Conservation (phyloP, 257 asterid genomes). For the Avicennia marina region DNA sequence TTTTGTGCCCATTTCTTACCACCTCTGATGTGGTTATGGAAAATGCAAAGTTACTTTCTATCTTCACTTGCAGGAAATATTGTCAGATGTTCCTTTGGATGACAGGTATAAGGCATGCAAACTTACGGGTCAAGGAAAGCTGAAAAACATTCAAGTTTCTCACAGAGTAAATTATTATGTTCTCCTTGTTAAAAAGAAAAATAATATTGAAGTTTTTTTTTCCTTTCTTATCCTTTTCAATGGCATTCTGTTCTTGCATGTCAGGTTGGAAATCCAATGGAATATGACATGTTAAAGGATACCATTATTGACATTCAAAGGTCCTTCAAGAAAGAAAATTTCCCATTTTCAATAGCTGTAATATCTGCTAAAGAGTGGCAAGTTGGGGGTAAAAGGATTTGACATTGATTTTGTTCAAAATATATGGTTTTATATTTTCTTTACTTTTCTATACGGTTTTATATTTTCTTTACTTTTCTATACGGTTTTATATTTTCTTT, state of each 20-base stretch:
- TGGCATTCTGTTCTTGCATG: slow-evolving; percentile 8
- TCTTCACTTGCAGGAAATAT: slow-evolving; percentile 56
- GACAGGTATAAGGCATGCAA: slow-evolving; percentile 64
- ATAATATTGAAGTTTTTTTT: too few relatives aligned
- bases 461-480: not conserved
- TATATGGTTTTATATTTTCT: not conserved
- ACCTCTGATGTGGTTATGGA: not conserved
- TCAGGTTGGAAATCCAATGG: slow-evolving; percentile 96
- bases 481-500: not conserved
- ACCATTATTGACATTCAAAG: slow-evolving; percentile 56
- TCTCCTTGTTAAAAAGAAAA: too few relatives aligned
- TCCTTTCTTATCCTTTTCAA: too few relatives aligned
- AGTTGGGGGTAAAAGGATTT: slow-evolving; percentile 65
- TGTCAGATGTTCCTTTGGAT: slow-evolving; percentile 88
- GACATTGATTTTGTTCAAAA: slow-evolving; percentile 3
- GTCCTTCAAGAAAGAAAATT: slow-evolving; percentile 44
- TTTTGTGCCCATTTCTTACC: too few relatives aligned
- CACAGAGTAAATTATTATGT: slow-evolving; percentile 47
- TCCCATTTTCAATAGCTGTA: slow-evolving; percentile 81
- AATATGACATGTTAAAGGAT: slow-evolving; percentile 64
- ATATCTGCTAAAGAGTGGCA: slow-evolving; percentile 89
- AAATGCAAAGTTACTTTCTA: slow-evolving; percentile 8
- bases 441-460: not conserved
- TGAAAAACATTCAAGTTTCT: slow-evolving; percentile 69
- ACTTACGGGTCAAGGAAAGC: slow-evolving; percentile 60